phyloP scores from a whole-genome alignment of 2,329 filamentous ascomycete genomes.

The Fusarium bulbicola region DNA sequence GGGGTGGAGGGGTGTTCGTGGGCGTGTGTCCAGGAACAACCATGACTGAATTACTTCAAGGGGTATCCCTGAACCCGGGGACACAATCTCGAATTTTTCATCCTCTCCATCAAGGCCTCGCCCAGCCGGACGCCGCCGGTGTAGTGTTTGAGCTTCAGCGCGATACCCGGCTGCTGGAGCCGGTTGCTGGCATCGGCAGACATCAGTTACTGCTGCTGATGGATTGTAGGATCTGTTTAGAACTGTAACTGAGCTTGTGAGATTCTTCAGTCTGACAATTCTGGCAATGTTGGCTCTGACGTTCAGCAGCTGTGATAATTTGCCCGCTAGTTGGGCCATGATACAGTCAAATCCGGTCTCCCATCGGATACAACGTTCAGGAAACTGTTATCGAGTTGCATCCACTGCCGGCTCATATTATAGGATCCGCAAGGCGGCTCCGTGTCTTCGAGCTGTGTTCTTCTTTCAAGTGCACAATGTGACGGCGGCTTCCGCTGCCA shows the following conservation, averaged over 20 bases:
- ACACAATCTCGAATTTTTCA: constrained; percentile 42
- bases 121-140: constrained; percentile 41
- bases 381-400: constrained; percentile 13
- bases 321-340: neutral
- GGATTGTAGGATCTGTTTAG: constrained; percentile 1
- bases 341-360: constrained; percentile 12
- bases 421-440: constrained; percentile 38
- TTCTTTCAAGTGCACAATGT: constrained; percentile 20
- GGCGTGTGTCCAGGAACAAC: constrained; percentile 26
- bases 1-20: constrained; percentile 34
- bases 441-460: constrained; percentile 21
- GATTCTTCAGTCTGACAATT: neutral
- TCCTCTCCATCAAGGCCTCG: constrained; percentile 36
- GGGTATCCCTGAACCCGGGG: constrained; percentile 38
- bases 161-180: constrained; percentile 37
- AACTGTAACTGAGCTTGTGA: constrained; percentile 5
- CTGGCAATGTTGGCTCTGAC: neutral
- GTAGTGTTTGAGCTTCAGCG: constrained; percentile 36
- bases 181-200: constrained; percentile 36
- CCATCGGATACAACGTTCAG: constrained; percentile 12
- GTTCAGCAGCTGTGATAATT: neutral
- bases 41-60: constrained; percentile 24
- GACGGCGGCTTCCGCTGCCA: constrained; percentile 35
- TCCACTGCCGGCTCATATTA: constrained; percentile 27
- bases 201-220: constrained; percentile 5